Conservation (phyloP, 2,329 filamentous ascomycete species). For the Pseudonectria buxi region DNA sequence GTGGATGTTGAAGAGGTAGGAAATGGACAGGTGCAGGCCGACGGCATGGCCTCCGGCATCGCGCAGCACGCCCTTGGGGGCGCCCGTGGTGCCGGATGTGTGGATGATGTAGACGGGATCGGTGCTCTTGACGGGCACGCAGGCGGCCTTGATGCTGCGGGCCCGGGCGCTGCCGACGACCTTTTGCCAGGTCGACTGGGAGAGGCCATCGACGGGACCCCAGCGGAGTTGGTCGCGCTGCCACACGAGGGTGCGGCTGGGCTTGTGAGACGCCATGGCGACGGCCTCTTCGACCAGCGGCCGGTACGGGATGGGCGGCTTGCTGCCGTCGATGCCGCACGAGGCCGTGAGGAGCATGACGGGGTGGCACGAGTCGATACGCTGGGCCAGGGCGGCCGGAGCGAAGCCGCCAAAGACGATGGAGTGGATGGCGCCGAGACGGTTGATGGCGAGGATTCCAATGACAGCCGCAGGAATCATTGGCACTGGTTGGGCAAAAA, state of each 20-base stretch:
- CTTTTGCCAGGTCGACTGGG: conserved; percentile 72
- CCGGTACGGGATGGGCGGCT: conserved; percentile 71
- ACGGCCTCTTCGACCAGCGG: conserved; percentile 71
- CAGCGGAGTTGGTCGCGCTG: conserved; percentile 72
- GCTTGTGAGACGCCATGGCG: conserved; percentile 61
- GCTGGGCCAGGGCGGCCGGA: conserved; percentile 70
- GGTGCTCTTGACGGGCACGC: conserved; percentile 70
- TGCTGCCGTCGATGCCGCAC: conserved; percentile 82
- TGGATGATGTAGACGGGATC: conserved; percentile 89
- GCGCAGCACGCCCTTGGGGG: conserved; percentile 76
- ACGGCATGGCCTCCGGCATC: conserved; percentile 85
- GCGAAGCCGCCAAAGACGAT: conserved; percentile 95
- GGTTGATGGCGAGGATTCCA: conserved; percentile 72
- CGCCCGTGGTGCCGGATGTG: conserved; percentile 75
- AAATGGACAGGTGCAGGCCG: conserved; percentile 73
- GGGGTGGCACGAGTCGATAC: conserved; percentile 77
- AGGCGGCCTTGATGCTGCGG: conserved; percentile 61
- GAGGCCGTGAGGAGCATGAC: conserved; percentile 78
- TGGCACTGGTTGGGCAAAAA: conserved; percentile 62
- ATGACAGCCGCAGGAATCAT: conserved; percentile 91
- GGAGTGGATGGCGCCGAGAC: conserved; percentile 80
- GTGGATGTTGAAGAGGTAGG: conserved; percentile 74
- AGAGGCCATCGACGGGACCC: conserved; percentile 59
- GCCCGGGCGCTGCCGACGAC: conserved; percentile 64
- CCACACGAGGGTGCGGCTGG: conserved; percentile 70